Evolutionary conservation across 164 flowering plant species (phyloP), one percentile per base, ranked within the genome.

Genomic region (Euptelea pleiosperma): DNA sequence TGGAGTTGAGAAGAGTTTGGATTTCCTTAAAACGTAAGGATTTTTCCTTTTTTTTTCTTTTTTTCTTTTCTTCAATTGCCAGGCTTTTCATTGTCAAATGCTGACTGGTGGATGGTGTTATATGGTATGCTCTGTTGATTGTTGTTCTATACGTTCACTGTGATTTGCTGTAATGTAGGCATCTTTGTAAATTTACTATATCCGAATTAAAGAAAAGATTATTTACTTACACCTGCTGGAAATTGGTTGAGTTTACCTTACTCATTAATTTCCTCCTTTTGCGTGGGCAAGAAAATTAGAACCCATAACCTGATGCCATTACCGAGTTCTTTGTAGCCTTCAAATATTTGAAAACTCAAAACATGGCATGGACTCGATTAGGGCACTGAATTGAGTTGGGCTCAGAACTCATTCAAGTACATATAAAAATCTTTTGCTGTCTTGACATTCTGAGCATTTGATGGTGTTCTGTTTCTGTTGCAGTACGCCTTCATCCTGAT

Each of bases 1-100:
- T 58, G 99, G 99, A 54, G 91, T 85, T 52, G 99, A 94, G 73
- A 94, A 94, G 82, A 94, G 96, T 65, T 80, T 94, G 83, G 97
- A 94, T 73, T 83, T 90, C 61, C 84, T 82, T 61, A 90, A 88
- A 69, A 67, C 85, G 99, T 93, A 82, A 41, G 70, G n/a, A n/a
- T n/a, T n/a, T n/a, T n/a, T n/a, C n/a, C n/a, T n/a, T n/a, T n/a
- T n/a, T 45, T 57, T 10, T 39, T 54, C 19, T 52, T 31, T 21
- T 16, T 25, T 30, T 33, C 52, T 31, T 25, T 28, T 48, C 22
- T 52, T 34, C 3, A 35, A 24, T 54, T 16, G 1, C 7, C 37
- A 34, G 36, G 2, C 25, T 52, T 12, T n/a, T 16, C 6, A 26
- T 26, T 35, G 31, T 54, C 28, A 41, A 16, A 25, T 62, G 12